Evolutionary conservation across 805 yeast genomes (phyloP), one percentile per base, ranked within the genome.

Genomic region (Cyberlindnera mycetangii): DNA sequence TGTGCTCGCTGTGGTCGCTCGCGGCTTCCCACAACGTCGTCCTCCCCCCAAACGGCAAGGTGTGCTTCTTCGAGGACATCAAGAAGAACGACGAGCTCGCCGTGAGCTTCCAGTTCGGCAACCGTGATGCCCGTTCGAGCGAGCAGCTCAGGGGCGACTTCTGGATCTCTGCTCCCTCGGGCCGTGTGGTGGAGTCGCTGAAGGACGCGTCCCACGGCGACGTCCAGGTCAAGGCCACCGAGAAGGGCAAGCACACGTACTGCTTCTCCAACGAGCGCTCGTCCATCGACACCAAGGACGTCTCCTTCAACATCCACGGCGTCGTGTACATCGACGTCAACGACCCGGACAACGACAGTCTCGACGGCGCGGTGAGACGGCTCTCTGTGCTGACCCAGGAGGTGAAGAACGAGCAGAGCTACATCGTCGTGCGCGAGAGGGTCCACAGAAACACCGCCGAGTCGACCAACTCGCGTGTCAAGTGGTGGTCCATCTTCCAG

Each of bases 391-490:
- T 87, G 54, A 83, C 95, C 32, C 79, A 80, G 56, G 96, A 89
- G 57, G 89, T 93, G 48, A 85, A 86, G 69, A 92, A 89, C 56
- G 99, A 93, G 69, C 95, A 72, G 53, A 79, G 87, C 57, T 93
- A 93, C 68, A 83, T 93, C 57, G 95, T 90, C 38, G 89, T 92
- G 49, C 83, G 99, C 69, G 99, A 92, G 70, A 85, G 97, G 71
- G 86, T 95, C 14, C 99, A 92, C 67, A 85, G 99, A 78, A 93
- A 92, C 70, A 92, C 99, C 9, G 98, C 99, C 6, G 99, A 92
- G 70, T 86, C 96, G 19, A 92, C 99, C 37, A 92, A 92, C 68
- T 84, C 93, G 44, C 81, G 99, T 60, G 98, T 92, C 53, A 92
- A 92, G 68, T 93, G 95, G 88, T 92, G 99, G 99, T 87, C 96